A percentile compares a stretch with the other conserved stretches of the same genome.
Evolutionary conservation across 2,329 filamentous ascomycete species (phyloP).

Genomic region (Aspergillus fructus): DNA sequence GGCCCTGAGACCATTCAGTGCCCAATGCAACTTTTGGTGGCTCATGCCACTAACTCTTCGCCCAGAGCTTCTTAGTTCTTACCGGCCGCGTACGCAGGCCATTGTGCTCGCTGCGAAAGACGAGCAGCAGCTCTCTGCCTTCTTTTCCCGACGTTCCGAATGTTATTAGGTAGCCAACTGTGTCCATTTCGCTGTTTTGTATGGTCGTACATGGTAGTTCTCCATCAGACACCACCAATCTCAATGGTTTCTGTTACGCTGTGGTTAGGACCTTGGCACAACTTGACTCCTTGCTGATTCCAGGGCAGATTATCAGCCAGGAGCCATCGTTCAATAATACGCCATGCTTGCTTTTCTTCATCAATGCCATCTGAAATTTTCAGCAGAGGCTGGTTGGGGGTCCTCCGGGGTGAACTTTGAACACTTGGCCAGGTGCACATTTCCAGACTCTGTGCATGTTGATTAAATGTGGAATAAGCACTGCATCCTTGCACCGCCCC

Average conservation of each 20-base stretch:
- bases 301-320: conserved; percentile 2
- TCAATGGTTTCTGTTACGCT: not conserved
- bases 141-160: too few species aligned
- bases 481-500: conserved; percentile 28
- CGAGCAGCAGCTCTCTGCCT: not conserved
- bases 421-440: conserved; percentile 9
- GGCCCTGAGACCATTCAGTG: conserved; percentile 7
- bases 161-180: too few species aligned
- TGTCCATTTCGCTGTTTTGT: not conserved
- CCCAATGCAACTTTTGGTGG: conserved; percentile 14
- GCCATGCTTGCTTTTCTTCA: not conserved
- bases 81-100: conserved; percentile 6
- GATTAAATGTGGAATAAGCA: conserved; percentile 29
- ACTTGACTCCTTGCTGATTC: conserved; percentile 3
- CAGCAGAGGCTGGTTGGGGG: not conserved
- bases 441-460: not conserved
- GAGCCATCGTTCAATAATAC: not conserved
- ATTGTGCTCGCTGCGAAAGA: not conserved
- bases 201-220: not conserved
- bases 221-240: not conserved
- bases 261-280: not conserved
- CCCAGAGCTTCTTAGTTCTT: not conserved
- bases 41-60: conserved; percentile 11
- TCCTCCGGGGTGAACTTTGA: not conserved
- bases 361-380: not conserved